Evolutionary conservation across 352 stramenopile species (phyloP), one percentile per base, ranked within the genome.

Genomic region (Aphanomyces cochlioides): DNA sequence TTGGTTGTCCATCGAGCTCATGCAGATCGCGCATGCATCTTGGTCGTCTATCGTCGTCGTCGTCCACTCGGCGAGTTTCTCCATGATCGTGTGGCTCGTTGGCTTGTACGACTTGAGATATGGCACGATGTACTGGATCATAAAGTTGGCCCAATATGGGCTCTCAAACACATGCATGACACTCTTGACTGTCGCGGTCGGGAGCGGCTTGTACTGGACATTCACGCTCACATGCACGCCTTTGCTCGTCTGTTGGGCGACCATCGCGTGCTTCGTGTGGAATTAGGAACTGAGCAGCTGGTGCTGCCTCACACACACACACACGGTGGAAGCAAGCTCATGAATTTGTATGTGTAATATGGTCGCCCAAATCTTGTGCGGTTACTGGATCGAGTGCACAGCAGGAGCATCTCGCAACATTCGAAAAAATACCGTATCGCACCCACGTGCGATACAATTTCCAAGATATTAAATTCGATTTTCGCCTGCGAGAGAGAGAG

Each of bases 81-180:
- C 84, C 47, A 92, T 73, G 41, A 90, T 79, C 8, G 82, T 78
- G 73, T 88, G 84, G 76, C 87, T 83, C 13, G 83, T 82, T 0
- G 85, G 85, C 66, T 84, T 85, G 37, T 82, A 84, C 74, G 88
- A 89, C 79, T 91, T 90, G 59, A 93, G 82, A 73, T 93, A 84
- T 39, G 85, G 85, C 69, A 83, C 89, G 76, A 93, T 92, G 78
- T 93, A 93, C 69, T 83, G 84, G 74, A 93, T 82, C 85, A 93
- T 93, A 75, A 93, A 93, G 69, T 85, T 82, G 77, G 90, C 85
- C 85, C 85, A 93, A 37, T 82, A 78, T 5, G 85, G 82, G 57
- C 80, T 90, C 66, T 85, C 84, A 76, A 93, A 93, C 79, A 93
- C 90, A 47, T 87, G 81, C 56, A 93, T 78, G 73, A 93, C 85